Evolutionary conservation across 2,329 filamentous ascomycete genomes (phyloP).

Genomic region (Chaetomiaceae sp.): DNA sequence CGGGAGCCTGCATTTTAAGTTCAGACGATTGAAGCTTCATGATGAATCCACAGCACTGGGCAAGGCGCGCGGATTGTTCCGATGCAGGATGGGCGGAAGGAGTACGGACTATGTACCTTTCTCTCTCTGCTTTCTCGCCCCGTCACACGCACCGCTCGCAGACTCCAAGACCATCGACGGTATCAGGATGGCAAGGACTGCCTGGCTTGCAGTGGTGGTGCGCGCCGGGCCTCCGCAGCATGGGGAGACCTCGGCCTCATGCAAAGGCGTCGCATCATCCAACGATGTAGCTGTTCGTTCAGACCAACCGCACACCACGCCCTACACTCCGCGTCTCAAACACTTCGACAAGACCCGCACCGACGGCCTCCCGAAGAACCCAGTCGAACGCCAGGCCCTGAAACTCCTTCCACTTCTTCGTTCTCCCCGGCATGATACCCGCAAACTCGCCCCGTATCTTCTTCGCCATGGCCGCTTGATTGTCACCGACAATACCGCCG

Average conservation of each 20-base stretch:
- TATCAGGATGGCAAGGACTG: neutral
- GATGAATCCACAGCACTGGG: neutral
- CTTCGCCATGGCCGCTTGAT: slow-evolving; percentile 34
- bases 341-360: slow-evolving; percentile 64
- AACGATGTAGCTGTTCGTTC: neutral
- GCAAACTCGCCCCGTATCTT: slow-evolving; percentile 50
- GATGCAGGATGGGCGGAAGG: neutral
- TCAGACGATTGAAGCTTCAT: slow-evolving; percentile 11
- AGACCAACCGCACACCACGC: slow-evolving; percentile 51
- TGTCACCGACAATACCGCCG: slow-evolving; percentile 51
- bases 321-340: slow-evolving; percentile 75
- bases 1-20: neutral
- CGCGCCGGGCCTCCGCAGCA: neutral
- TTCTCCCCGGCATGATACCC: slow-evolving; percentile 55
- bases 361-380: slow-evolving; percentile 66
- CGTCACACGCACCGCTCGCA: neutral
- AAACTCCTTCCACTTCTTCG: slow-evolving; percentile 66
- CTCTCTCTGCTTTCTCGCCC: too few species aligned
- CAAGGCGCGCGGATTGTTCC: neutral
- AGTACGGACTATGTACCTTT: too few species aligned
- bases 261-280: neutral
- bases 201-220: too few species aligned
- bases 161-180: neutral
- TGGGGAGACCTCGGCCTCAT: neutral
- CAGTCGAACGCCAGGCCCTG: slow-evolving; percentile 66